These are phyloP conservation scores for Zizania latifolia DNA, from an alignment of 176 grass and related monocot genomes.

Conservation along the genomic window DNA sequence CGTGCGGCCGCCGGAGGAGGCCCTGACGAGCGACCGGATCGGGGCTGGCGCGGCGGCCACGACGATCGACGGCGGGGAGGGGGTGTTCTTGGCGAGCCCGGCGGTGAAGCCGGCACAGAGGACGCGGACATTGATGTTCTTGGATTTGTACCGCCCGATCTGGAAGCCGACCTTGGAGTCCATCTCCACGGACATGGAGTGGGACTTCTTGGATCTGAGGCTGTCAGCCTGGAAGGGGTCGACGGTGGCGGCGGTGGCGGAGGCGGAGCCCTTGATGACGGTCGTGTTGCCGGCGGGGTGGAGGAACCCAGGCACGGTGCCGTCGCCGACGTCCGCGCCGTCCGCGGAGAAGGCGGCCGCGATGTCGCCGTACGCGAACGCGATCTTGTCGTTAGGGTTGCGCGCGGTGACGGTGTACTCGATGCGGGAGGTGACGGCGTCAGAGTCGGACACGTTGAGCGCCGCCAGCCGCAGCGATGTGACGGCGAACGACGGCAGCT, in stretches of 20 bases:
- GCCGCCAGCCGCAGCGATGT: constrained; percentile 59
- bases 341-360: constrained; percentile 43
- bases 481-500: constrained; percentile 60
- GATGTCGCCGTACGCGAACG: constrained; percentile 70
- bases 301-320: constrained; percentile 67
- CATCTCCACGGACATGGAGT: constrained; percentile 46
- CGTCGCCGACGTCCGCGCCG: constrained; percentile 53
- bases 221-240: constrained; percentile 51
- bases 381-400: constrained; percentile 85
- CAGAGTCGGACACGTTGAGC: constrained; percentile 68
- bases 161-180: constrained; percentile 79
- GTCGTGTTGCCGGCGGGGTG: constrained; percentile 63
- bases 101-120: constrained; percentile 53
- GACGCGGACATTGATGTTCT: constrained; percentile 63
- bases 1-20: neutral
- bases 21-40: neutral
- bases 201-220: constrained; percentile 65
- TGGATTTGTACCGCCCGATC: constrained; percentile 73
- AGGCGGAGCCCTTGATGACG: constrained; percentile 46
- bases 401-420: constrained; percentile 79
- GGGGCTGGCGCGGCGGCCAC: constrained; percentile 43
- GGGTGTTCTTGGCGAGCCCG: constrained; percentile 38
- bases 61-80: constrained; percentile 33
- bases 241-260: constrained; percentile 26
- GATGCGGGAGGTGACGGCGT: constrained; percentile 69